Evolutionary conservation across 2,329 filamentous ascomycete genomes (phyloP).

Genomic region (Nectriaceae sp.): DNA sequence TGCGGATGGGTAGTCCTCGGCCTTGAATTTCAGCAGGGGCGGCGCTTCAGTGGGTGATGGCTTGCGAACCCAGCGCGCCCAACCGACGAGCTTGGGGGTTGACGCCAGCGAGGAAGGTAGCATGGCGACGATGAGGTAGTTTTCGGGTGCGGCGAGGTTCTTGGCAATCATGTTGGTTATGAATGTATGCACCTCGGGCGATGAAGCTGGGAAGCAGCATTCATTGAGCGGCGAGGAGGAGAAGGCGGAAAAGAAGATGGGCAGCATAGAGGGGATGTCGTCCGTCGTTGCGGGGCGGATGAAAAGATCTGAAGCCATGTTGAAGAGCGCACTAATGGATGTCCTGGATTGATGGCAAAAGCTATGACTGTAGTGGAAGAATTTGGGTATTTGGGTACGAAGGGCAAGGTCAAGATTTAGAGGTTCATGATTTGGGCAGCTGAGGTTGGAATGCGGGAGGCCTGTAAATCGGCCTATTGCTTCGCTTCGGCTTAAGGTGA

Average conservation of each 20-base stretch:
- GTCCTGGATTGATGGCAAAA: background rate
- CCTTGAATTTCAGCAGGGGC: constrained; percentile 22
- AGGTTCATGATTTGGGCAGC: too few relatives aligned
- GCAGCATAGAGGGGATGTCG: constrained; percentile 34
- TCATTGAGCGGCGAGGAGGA: constrained; percentile 30
- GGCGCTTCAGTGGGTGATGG: constrained; percentile 13
- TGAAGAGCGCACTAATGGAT: background rate
- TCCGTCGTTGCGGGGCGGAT: constrained; percentile 40
- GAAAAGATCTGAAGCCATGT: background rate
- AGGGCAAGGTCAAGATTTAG: too few relatives aligned
- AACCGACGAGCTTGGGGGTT: constrained; percentile 29
- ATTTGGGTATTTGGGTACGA: too few relatives aligned
- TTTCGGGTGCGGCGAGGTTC: constrained; percentile 30
- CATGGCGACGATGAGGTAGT: constrained; percentile 34
- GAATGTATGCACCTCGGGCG: constrained; percentile 21
- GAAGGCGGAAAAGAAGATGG: constrained; percentile 35
- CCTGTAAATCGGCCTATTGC: background rate
- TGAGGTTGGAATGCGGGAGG: background rate
- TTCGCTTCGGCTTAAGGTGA: background rate
- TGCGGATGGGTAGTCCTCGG: constrained; percentile 23
- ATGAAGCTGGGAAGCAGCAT: constrained; percentile 30
- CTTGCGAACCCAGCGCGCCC: constrained; percentile 36
- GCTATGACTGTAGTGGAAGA: too few relatives aligned
- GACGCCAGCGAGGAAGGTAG: constrained; percentile 4
- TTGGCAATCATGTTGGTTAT: constrained; percentile 23